Evolutionary conservation across 2,329 filamentous ascomycete genomes (phyloP), one percentile per base, ranked within the genome.

Genomic region (Penicillium sp.): DNA sequence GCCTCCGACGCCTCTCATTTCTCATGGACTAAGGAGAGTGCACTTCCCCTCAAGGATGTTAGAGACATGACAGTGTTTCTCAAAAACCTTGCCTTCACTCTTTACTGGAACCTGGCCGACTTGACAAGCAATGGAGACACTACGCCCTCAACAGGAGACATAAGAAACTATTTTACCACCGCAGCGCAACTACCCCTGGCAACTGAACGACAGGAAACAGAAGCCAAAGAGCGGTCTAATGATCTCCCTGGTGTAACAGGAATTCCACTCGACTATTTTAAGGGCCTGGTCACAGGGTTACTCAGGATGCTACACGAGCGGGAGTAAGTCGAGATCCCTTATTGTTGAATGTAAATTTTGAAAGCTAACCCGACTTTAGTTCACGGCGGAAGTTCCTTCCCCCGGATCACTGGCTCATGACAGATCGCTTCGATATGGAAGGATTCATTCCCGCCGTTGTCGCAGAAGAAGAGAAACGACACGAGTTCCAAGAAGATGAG

Each of bases 321-420:
- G 71, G 93, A 97, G 77, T 78, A 71, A 67, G 75, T 54, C 10
- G 4, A 9, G 29, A 43, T 13, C 5, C n/a, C 8, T 10, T 5
- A 6, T 14, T 34, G 10, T 18, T 31, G 32, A 6, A 44, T 52
- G 4, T 40, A n/a, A 13, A 31, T 43, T 11, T 44, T 32, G 22
- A 57, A 29, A 21, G 34, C 52, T 27, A 34, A 47, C 48, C 7
- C 5, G n/a, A 13, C 40, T 44, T 16, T 53, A 78, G 76, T 72
- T 99, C 94, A 7, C 83, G 94, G 56, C 86, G 92, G 21, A 86
- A 84, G 29, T 97, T 97, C 68, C 76, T 97, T 21, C 89, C 91
- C 1, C 76, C 81, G n/a, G 84, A 86, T 46, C 92, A 96, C 71
- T 99, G 94, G 94, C 80, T 97, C 34, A 97, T 97, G 92, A 94